Evolutionary conservation across 371 early-diverging fungal genomes (phyloP).

Genomic region (Basidiobolus meristosporus): DNA sequence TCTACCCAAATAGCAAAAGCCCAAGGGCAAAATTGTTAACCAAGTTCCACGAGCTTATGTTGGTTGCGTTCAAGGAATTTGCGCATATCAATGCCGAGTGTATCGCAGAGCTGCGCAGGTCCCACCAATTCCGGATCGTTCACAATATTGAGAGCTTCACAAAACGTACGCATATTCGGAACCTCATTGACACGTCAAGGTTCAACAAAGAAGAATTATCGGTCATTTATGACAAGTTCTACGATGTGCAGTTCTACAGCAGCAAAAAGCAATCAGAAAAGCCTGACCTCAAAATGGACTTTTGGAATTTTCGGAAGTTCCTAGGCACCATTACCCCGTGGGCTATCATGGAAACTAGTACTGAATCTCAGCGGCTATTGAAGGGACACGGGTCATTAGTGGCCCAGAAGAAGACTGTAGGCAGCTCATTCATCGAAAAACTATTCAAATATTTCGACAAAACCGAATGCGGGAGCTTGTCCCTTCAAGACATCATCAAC

Average conservation of each 20-base stretch:
- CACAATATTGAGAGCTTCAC: conserved; percentile 87
- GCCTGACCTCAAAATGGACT: conserved; percentile 27
- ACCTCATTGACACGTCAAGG: conserved; percentile 43
- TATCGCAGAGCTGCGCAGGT: conserved; percentile 65
- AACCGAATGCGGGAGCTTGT: conserved; percentile 23
- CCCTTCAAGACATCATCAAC: conserved; percentile 55
- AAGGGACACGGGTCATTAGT: not conserved
- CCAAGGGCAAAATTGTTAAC: conserved; percentile 37
- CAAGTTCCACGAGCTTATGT: conserved; percentile 79
- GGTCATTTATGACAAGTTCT: conserved; percentile 75
- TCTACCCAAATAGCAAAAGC: conserved; percentile 30
- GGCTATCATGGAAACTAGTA: conserved; percentile 21
- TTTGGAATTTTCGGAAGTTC: conserved; percentile 35
- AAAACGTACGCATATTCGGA: conserved; percentile 71
- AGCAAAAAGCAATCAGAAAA: conserved; percentile 6
- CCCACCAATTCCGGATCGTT: conserved; percentile 85
- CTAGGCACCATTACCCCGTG: conserved; percentile 27
- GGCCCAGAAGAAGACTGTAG: conserved; percentile 2
- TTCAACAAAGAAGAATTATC: conserved; percentile 74
- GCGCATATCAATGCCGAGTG: conserved; percentile 53
- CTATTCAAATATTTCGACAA: conserved; percentile 3
- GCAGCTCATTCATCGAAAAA: conserved; percentile 2
- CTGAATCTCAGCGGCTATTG: not conserved
- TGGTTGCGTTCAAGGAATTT: conserved; percentile 85
- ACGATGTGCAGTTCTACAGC: conserved; percentile 59